Conservation (phyloP, 768 basidiomycete species). For the Mycena leptocephala region DNA sequence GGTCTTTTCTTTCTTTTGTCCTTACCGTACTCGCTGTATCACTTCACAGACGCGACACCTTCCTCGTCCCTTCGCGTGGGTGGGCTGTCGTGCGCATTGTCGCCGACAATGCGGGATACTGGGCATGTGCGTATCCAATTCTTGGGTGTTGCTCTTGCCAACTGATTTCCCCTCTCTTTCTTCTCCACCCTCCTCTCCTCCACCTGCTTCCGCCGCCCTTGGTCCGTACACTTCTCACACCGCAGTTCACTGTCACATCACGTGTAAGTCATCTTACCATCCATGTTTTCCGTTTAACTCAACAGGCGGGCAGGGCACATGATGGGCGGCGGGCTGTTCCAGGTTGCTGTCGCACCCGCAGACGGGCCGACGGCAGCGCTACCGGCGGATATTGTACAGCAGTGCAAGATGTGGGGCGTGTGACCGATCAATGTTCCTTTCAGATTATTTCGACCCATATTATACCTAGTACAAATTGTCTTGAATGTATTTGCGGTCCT, state of each 20-base stretch:
- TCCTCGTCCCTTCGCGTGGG: slow-evolving; percentile 22
- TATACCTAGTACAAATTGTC: too few species aligned
- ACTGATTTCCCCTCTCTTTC: background rate
- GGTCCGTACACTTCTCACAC: background rate
- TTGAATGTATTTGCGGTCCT: too few species aligned
- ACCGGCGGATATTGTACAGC: slow-evolving; percentile 21
- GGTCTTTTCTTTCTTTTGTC: too few species aligned
- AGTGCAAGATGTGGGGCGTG: slow-evolving; percentile 18
- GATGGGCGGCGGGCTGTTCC: slow-evolving; percentile 32
- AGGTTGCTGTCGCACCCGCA: slow-evolving; percentile 28
- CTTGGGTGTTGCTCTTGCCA: too few species aligned
- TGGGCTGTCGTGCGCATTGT: slow-evolving; percentile 34
- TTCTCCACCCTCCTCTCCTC: background rate
- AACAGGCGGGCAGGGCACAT: slow-evolving; percentile 27
- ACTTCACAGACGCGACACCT: slow-evolving; percentile 30
- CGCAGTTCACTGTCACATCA: slow-evolving; percentile 35
- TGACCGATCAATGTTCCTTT: too few species aligned
- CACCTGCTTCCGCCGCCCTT: too few species aligned
- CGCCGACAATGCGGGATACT: slow-evolving; percentile 34
- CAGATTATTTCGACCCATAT: too few species aligned
- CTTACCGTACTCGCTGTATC: too few species aligned
- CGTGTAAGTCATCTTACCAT: too few species aligned
- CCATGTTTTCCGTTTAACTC: background rate
- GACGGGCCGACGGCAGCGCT: background rate
- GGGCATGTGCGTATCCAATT: slow-evolving; percentile 39